Conservation (phyloP, 2,329 filamentous ascomycete genomes). For the Curvularia lunata region DNA sequence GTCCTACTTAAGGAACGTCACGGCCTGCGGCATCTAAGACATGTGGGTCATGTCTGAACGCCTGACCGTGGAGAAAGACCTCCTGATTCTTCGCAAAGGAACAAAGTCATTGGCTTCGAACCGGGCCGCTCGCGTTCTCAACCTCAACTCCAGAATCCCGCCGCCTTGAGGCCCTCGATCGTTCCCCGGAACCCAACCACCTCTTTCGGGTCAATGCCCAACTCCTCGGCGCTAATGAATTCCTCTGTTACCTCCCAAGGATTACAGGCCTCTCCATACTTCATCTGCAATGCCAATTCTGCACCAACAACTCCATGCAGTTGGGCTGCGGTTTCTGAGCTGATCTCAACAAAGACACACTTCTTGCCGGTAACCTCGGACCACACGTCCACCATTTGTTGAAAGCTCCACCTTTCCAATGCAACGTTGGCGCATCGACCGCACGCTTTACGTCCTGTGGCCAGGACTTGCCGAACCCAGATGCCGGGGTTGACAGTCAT, state of each 20-base stretch:
- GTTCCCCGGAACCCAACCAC: constrained; percentile 33
- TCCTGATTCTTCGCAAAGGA: background rate
- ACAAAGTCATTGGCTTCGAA: background rate
- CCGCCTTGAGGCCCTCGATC: constrained; percentile 20
- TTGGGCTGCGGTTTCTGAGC: constrained; percentile 16
- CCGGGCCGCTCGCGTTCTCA: background rate
- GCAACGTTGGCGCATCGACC: constrained; percentile 36
- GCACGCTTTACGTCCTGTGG: constrained; percentile 24
- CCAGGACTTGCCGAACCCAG: constrained; percentile 38
- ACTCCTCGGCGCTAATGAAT: constrained; percentile 32
- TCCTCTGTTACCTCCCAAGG: constrained; percentile 34
- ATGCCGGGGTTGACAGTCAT: constrained; percentile 37
- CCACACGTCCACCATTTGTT: constrained; percentile 35
- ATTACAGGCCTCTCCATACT: constrained; percentile 36
- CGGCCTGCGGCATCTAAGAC: background rate
- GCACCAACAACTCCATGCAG: constrained; percentile 31
- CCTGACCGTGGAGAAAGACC: constrained; percentile 16
- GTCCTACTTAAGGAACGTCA: constrained; percentile 1
- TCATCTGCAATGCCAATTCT: constrained; percentile 36
- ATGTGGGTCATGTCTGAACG: constrained; percentile 16
- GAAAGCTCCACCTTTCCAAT: constrained; percentile 35
- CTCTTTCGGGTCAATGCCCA: constrained; percentile 34
- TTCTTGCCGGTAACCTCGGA: constrained; percentile 38
- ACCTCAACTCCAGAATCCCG: constrained; percentile 8
- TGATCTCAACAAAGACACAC: constrained; percentile 31